Base-by-base conservation (phyloP, 441 rosid genomes). In the Populus hybrid region DNA sequence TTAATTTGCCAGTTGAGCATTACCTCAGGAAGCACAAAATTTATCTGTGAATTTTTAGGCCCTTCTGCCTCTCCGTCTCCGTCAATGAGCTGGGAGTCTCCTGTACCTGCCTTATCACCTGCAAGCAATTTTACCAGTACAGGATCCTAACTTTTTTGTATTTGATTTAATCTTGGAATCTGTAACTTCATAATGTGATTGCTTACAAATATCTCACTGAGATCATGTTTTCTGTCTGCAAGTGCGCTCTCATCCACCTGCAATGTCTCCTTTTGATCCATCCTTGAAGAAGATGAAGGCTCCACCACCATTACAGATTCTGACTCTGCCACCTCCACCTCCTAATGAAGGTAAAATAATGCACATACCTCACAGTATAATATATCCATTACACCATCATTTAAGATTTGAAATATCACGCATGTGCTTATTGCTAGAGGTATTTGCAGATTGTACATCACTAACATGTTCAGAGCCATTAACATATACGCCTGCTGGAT, bases 291-390 rank as follows among this genome's bases (percentile, higher is more conserved):
- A 84, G 78, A 72, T 10, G 1, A 89, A 81, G 77, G 64, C 86
- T 82, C 88, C 89, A 12, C 87, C 85, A 5, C 84, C 93, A 57
- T 71, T 82, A 30, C 78, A 81, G 23, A 75, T 83, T 61, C 59
- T 84, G 87, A 78, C 77, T 18, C 82, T 91, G 6, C 95, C 91
- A 7, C 91, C 92, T 76, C 92, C 93, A 14, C 95, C 95, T 76
- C 91, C 91, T 74, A 88, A 85, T 67, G 86, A 71, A 83, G 90
- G 95, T 89, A 78, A 36, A 42, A 36, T 32, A 18, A 35, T 57
- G 59, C 30, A 66, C 23, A 40, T 3, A n/a, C 10, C 65, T 80
- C 20, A n/a, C 21, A 36, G 8, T 11, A 40, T 46, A 80, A 16
- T 53, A 53, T 53, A 32, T 73, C 69, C 28, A 40, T 65, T 10